Conservation (phyloP, 495 filamentous ascomycete species). For the Penicillium steckii region DNA sequence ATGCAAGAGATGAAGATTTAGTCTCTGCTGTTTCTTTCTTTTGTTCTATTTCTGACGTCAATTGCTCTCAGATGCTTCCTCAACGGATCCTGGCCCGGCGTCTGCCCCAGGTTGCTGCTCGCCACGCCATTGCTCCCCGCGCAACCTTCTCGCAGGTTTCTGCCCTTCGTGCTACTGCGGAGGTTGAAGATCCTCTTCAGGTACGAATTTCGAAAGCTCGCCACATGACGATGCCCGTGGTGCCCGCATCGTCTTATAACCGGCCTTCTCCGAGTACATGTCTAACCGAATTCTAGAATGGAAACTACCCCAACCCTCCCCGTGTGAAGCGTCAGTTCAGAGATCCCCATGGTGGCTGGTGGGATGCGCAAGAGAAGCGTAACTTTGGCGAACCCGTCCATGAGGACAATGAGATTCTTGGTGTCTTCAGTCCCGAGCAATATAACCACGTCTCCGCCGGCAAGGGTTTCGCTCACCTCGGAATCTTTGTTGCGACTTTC, state of each 20-base stretch:
- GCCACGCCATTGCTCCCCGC: slow-evolving; percentile 52
- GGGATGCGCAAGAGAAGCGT: slow-evolving; percentile 94
- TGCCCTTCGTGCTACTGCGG: slow-evolving; percentile 48
- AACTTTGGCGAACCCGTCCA: slow-evolving; percentile 96
- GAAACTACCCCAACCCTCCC: slow-evolving; percentile 87
- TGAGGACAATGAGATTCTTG: slow-evolving; percentile 94
- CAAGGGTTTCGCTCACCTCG: slow-evolving; percentile 71
- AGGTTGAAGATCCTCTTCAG: slow-evolving; percentile 74
- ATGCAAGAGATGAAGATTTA: too few relatives aligned
- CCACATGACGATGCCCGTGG: neutral
- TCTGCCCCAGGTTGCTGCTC: slow-evolving; percentile 43
- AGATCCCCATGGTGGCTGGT: slow-evolving; percentile 93
- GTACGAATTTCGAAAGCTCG: slow-evolving; percentile 41
- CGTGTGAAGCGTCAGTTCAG: slow-evolving; percentile 80
- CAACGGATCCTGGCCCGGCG: slow-evolving; percentile 55
- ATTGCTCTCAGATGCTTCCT: slow-evolving; percentile 59
- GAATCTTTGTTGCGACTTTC: slow-evolving; percentile 68
- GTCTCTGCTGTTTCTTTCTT: neutral
- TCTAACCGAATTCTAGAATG: slow-evolving; percentile 62
- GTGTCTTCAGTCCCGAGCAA: slow-evolving; percentile 84
- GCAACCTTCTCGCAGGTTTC: slow-evolving; percentile 52
- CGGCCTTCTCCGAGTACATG: neutral
- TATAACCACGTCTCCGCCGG: slow-evolving; percentile 79
- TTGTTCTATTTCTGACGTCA: slow-evolving; percentile 23
- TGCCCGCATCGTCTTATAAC: neutral